Conservation (phyloP, 108 stramenopile species). For the Nannochloropsis gaditana region DNA sequence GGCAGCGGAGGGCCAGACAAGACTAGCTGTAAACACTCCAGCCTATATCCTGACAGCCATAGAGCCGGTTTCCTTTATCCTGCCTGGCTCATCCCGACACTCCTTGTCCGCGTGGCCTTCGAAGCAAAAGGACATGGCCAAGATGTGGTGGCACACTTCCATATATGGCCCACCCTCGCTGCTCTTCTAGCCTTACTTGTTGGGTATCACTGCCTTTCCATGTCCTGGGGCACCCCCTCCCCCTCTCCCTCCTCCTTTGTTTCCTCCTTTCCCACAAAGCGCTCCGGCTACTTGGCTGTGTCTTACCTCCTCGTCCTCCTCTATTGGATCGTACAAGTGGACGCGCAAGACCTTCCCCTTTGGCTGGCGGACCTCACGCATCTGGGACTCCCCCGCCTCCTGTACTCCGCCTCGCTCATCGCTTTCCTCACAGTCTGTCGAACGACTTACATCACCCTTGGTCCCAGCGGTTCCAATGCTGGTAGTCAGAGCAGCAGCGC, state of each 20-base stretch:
- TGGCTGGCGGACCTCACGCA: neutral
- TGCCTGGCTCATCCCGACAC: neutral
- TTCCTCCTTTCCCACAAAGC: neutral
- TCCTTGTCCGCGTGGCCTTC: neutral
- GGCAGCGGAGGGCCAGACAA: neutral
- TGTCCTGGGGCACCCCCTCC: neutral
- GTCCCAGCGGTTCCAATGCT: neutral
- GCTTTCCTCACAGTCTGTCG: neutral
- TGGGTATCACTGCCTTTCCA: neutral
- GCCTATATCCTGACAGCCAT: neutral
- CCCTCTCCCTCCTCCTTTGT: neutral
- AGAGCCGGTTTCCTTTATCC: neutral
- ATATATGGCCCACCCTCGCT: neutral
- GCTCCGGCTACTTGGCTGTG: neutral
- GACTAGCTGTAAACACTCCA: neutral
- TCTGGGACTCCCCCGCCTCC: neutral
- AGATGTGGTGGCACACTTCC: neutral
- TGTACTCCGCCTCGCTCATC: neutral
- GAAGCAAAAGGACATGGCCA: neutral
- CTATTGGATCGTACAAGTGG: neutral
- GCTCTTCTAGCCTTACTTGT: neutral
- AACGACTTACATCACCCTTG: no score
- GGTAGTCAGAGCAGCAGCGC: neutral
- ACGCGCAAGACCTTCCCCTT: neutral
- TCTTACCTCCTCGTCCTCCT: conserved; percentile 17